phyloP scores from a whole-genome alignment of 2,329 filamentous ascomycete genomes.

The Cercospora sp. region DNA sequence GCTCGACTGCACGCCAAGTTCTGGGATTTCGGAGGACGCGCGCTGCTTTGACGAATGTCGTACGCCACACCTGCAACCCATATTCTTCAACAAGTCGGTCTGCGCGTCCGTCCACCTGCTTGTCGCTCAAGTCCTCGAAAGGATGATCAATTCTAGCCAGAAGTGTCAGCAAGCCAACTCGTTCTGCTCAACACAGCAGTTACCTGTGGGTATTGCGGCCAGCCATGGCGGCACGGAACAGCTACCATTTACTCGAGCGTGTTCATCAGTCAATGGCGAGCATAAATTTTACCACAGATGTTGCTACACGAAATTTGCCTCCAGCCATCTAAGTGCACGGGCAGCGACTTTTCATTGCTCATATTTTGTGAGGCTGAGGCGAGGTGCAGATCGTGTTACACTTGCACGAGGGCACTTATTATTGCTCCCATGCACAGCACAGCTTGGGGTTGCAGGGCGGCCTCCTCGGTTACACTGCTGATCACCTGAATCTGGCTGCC shows the following conservation, averaged over 20 bases:
- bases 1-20: constrained; percentile 29
- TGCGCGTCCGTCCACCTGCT: constrained; percentile 2
- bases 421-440: not conserved
- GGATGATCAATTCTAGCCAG: constrained; percentile 5
- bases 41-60: constrained; percentile 21
- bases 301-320: not conserved
- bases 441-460: not conserved
- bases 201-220: not conserved
- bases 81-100: not conserved
- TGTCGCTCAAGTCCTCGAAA: not conserved
- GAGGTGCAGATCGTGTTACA: not conserved
- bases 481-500: not conserved
- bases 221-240: not conserved
- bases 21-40: constrained; percentile 32
- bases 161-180: not conserved
- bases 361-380: not conserved
- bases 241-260: not conserved
- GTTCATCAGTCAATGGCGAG: not conserved
- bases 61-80: not conserved
- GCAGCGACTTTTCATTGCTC: not conserved
- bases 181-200: not conserved
- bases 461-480: constrained; percentile 3
- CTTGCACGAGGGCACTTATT: not conserved
- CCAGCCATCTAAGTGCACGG: not conserved
- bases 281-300: not conserved